phyloP scores from a whole-genome alignment of 768 basidiomycete genomes.

The Dioszegia hungarica region DNA sequence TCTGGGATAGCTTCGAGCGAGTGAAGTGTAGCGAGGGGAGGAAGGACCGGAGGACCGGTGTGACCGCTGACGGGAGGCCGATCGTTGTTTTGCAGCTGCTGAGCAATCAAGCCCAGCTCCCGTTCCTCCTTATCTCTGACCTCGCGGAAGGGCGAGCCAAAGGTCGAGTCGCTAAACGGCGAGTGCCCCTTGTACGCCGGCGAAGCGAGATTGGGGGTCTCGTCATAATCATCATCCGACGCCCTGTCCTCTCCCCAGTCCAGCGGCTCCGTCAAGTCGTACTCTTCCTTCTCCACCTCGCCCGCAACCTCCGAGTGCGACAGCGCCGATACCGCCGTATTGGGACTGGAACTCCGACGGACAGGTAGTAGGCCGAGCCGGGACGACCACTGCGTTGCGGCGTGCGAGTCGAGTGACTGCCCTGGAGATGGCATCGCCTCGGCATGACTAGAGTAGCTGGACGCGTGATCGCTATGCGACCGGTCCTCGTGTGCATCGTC shows the following conservation, averaged over 20 bases:
- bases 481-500: background rate
- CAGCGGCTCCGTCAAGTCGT: slow-evolving; percentile 27
- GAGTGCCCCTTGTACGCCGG: background rate
- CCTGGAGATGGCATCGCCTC: background rate
- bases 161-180: background rate
- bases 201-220: background rate
- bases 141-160: background rate
- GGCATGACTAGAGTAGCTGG: slow-evolving; percentile 4
- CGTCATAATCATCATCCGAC: slow-evolving; percentile 42
- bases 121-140: background rate
- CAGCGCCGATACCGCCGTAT: background rate
- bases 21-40: slow-evolving; percentile 9
- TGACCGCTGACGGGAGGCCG: background rate
- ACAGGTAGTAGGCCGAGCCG: slow-evolving; percentile 5
- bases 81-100: background rate
- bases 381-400: slow-evolving; percentile 17
- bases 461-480: background rate
- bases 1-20: slow-evolving; percentile 31
- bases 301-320: background rate
- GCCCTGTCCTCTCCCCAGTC: slow-evolving; percentile 40
- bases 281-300: slow-evolving; percentile 2
- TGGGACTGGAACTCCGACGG: slow-evolving; percentile 2
- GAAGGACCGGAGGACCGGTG: background rate
- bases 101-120: background rate
- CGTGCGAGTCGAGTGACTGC: slow-evolving; percentile 9